Conservation (phyloP, 495 filamentous ascomycete species). For the Tuber borchii region DNA sequence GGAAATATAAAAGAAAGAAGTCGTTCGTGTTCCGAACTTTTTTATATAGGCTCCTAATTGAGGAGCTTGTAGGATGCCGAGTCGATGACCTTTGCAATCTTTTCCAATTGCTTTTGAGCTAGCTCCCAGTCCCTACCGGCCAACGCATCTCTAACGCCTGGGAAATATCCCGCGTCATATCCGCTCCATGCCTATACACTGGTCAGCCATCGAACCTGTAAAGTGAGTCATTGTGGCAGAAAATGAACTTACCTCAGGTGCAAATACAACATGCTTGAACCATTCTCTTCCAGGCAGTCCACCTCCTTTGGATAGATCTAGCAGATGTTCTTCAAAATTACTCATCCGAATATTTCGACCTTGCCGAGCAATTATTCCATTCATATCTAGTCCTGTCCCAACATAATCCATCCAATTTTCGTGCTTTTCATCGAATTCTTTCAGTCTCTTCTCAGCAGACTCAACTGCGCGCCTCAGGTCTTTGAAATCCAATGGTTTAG, state of each 20-base stretch:
- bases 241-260: constrained; percentile 56
- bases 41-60: constrained; percentile 17
- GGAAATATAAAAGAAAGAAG: constrained; percentile 3
- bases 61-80: constrained; percentile 54
- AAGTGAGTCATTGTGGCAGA: constrained; percentile 8
- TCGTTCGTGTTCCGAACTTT: neutral
- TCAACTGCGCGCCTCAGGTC: constrained; percentile 56
- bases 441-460: constrained; percentile 54
- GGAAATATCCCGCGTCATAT: constrained; percentile 71
- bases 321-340: constrained; percentile 71
- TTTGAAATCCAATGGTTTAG: constrained; percentile 52
- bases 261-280: constrained; percentile 89
- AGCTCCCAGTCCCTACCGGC: constrained; percentile 62
- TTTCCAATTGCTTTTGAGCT: constrained; percentile 64
- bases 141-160: constrained; percentile 74
- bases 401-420: constrained; percentile 72
- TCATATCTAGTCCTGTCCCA: constrained; percentile 60
- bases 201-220: constrained; percentile 24
- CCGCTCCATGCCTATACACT: constrained; percentile 58
- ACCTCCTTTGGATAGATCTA: constrained; percentile 57
- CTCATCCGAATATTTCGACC: constrained; percentile 61
- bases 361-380: constrained; percentile 29
- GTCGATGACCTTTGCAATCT: constrained; percentile 61
- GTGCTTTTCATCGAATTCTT: constrained; percentile 66
- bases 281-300: constrained; percentile 86